Percentiles rank a stretch among this genome's conserved stretches.
Conservation (phyloP, 2,329 filamentous ascomycete species). For the Seiridium cupressi region DNA sequence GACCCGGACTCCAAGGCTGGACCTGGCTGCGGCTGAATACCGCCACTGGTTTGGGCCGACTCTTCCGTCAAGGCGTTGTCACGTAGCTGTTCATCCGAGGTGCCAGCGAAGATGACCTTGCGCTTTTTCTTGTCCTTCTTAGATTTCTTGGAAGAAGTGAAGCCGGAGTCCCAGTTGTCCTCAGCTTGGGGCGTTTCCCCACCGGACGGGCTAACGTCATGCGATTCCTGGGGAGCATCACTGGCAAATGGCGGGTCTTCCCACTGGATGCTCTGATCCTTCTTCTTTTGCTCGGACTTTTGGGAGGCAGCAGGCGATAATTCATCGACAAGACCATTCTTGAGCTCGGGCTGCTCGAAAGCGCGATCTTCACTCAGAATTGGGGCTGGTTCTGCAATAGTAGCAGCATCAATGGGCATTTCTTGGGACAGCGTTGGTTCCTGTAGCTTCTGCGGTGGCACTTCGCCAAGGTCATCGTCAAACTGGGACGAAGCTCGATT, state of each 20-base stretch:
- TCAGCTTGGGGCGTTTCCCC: not conserved
- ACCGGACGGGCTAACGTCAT: not conserved
- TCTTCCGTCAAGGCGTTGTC: not conserved
- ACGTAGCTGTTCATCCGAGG: not conserved
- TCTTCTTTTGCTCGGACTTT: conserved; percentile 10
- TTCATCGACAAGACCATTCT: conserved; percentile 8
- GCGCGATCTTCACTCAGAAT: conserved; percentile 2
- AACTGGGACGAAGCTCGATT: conserved; percentile 15
- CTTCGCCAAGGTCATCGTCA: conserved; percentile 11
- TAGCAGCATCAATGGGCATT: not conserved
- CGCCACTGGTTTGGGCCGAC: not conserved
- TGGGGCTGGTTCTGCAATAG: conserved; percentile 6
- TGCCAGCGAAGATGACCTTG: not conserved
- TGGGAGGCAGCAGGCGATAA: not conserved
- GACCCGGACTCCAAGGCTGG: not conserved
- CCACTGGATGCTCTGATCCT: not conserved
- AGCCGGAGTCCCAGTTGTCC: not conserved
- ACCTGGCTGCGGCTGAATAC: not conserved
- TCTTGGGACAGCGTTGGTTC: conserved; percentile 6
- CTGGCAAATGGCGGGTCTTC: not conserved
- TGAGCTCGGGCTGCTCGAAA: conserved; percentile 7
- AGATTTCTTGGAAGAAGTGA: conserved; percentile 14
- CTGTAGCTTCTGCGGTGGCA: conserved; percentile 5
- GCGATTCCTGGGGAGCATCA: not conserved
- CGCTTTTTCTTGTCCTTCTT: conserved; percentile 17